phyloP scores from a whole-genome alignment of 2,329 filamentous ascomycete genomes.

The Alternaria consortialis region DNA sequence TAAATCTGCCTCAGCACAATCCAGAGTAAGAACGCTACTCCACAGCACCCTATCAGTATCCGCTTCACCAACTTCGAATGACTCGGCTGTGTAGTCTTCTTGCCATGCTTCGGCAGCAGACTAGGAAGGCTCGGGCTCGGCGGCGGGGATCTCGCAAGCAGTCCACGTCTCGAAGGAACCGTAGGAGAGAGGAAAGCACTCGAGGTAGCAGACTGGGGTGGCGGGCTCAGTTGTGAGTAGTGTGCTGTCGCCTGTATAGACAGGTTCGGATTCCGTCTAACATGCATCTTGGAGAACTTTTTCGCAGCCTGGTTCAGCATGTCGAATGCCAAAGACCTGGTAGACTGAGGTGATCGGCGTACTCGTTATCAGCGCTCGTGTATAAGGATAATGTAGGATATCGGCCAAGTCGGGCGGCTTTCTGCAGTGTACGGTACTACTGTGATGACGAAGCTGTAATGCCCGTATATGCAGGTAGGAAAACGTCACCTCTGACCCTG shows the following conservation, averaged over 20 bases:
- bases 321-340: constrained; percentile 19
- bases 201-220: constrained; percentile 43
- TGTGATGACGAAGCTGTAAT: constrained; percentile 15
- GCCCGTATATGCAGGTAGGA: constrained; percentile 10
- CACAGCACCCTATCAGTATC: constrained; percentile 63
- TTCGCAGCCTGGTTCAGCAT: constrained; percentile 50
- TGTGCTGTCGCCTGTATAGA: constrained; percentile 54
- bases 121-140: constrained; percentile 76
- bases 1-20: constrained; percentile 52
- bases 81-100: constrained; percentile 65
- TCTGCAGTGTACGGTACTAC: constrained; percentile 24
- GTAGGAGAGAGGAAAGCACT: constrained; percentile 49
- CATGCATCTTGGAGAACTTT: constrained; percentile 55
- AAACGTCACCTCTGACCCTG: constrained; percentile 28
- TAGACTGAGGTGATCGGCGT: constrained; percentile 1
- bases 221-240: constrained; percentile 47
- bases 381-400: not conserved
- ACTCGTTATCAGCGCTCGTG: constrained; percentile 1
- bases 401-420: constrained; percentile 15
- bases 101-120: constrained; percentile 71
- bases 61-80: constrained; percentile 65
- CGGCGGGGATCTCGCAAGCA: constrained; percentile 74
- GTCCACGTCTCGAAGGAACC: constrained; percentile 57
- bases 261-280: constrained; percentile 57
- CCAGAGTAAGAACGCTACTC: constrained; percentile 61